Percentiles rank a stretch among this genome's conserved stretches.
Evolutionary conservation across 352 stramenopile genomes (phyloP).

Genomic region (Halophytophthora batemanensis): DNA sequence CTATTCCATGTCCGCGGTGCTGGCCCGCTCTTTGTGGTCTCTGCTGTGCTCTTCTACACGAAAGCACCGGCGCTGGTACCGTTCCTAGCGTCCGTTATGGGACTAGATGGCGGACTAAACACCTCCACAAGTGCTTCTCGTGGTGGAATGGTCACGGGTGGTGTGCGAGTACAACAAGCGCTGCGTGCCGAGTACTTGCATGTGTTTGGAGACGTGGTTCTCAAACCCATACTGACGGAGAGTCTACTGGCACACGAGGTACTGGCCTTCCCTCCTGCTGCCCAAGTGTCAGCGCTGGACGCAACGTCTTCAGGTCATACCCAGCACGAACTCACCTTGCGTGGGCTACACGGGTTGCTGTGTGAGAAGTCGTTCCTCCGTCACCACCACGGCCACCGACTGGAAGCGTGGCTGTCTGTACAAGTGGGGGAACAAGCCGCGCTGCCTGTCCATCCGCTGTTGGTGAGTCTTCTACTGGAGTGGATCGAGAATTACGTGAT

Average conservation of each 20-base stretch:
- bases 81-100: conserved; percentile 43
- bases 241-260: conserved; percentile 59
- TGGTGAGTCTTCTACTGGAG: conserved; percentile 54
- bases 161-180: conserved; percentile 27
- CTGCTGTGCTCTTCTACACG: conserved; percentile 65
- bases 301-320: conserved; percentile 22
- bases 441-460: conserved; percentile 50
- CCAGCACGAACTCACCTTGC: conserved; percentile 50
- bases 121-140: conserved; percentile 8
- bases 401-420: conserved; percentile 49
- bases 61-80: conserved; percentile 55
- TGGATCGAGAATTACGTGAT: conserved; percentile 79
- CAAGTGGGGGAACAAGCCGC: conserved; percentile 38
- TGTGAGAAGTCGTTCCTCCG: conserved; percentile 68
- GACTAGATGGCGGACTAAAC: conserved; percentile 21
- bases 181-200: conserved; percentile 57
- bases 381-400: conserved; percentile 48
- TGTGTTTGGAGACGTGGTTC: conserved; percentile 52
- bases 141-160: conserved; percentile 9
- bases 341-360: conserved; percentile 48
- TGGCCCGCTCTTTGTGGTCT: conserved; percentile 59
- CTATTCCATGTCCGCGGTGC: conserved; percentile 38
- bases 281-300: conserved; percentile 28
- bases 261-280: conserved; percentile 37
- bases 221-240: conserved; percentile 69